phyloP scores from a whole-genome alignment of 2,329 filamentous ascomycete species.

The Trichoderma sp. region DNA sequence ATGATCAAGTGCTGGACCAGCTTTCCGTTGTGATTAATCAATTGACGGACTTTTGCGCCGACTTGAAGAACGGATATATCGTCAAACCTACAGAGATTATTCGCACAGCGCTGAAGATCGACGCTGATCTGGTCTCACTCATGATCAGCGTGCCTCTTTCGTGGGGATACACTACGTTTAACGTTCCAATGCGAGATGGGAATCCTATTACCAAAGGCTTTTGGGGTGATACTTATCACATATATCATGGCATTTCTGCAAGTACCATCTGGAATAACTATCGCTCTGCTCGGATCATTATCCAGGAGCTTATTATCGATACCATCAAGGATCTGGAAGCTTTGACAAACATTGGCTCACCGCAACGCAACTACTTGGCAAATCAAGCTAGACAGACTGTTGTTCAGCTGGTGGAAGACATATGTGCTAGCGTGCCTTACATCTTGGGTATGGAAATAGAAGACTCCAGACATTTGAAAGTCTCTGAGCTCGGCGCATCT shows the following conservation, averaged over 20 bases:
- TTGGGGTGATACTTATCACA: background rate
- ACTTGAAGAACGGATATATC: background rate
- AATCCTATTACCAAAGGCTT: background rate
- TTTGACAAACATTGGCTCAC: background rate
- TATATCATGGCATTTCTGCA: background rate
- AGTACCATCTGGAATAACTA: conserved; percentile 3
- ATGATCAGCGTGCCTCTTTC: background rate
- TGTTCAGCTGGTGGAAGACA: background rate
- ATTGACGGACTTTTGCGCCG: background rate
- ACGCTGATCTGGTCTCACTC: background rate
- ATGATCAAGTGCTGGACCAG: background rate
- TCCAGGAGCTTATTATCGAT: background rate
- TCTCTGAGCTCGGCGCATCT: background rate
- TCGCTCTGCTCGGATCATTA: background rate
- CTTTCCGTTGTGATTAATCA: background rate
- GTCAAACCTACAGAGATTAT: background rate
- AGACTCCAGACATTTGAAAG: background rate
- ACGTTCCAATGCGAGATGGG: background rate
- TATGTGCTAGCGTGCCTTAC: background rate
- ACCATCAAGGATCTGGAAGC: background rate
- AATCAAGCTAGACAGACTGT: background rate
- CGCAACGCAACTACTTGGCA: background rate
- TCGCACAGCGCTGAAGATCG: background rate
- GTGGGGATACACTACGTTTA: background rate
- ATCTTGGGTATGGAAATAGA: background rate